phyloP scores from a whole-genome alignment of 208 protist species.

The Wallacemonas sp. region DNA sequence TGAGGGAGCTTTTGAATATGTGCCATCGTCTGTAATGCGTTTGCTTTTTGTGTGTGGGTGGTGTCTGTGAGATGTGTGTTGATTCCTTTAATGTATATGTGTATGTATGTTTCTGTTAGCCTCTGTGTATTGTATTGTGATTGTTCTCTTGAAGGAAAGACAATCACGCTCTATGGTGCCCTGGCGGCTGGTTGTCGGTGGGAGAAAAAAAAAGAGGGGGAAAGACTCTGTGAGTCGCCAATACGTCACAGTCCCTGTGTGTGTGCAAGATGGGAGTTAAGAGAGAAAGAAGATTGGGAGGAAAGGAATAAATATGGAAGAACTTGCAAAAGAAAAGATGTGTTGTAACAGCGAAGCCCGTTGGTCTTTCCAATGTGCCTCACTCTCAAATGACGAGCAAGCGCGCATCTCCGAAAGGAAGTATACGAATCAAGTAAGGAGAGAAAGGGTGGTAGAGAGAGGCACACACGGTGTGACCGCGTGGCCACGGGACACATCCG shows the following conservation, averaged over 20 bases:
- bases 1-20: conserved; percentile 91
- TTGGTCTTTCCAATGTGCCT: too few species aligned
- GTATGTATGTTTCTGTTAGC: background rate
- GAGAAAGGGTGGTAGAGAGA: too few species aligned
- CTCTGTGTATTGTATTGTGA: background rate
- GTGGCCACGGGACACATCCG: too few species aligned
- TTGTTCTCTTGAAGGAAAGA: background rate
- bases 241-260: too few species aligned
- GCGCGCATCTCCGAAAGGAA: too few species aligned
- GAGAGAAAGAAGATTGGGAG: background rate
- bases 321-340: background rate
- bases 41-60: background rate
- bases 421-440: too few species aligned
- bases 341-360: background rate
- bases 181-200: background rate
- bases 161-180: background rate
- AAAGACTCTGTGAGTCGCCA: background rate
- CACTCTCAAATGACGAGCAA: too few species aligned
- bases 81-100: too few species aligned
- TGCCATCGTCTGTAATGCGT: conserved; percentile 22
- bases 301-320: background rate
- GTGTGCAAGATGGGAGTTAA: too few species aligned
- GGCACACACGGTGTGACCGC: too few species aligned
- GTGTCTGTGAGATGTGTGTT: too few species aligned
- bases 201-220: background rate